phyloP scores from a whole-genome alignment of 306 rosid species.

The Aeschynomene evenia region DNA sequence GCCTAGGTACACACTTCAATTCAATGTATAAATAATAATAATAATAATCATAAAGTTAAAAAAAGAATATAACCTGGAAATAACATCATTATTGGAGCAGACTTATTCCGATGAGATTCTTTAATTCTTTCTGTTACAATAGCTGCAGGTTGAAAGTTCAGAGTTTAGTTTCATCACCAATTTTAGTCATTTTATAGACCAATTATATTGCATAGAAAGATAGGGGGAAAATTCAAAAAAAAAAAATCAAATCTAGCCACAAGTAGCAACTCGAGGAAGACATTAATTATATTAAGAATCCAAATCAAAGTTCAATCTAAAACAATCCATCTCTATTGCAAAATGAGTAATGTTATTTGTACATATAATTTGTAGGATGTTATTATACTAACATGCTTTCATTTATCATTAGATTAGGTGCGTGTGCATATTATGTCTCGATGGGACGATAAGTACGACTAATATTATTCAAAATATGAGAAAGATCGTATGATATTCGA shows the following conservation, averaged over 20 bases:
- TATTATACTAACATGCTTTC: no score
- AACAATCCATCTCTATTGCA: background rate
- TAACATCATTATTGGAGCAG: slow-evolving; percentile 85
- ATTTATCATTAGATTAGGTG: no score
- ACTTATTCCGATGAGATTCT: slow-evolving; percentile 57
- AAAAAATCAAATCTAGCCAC: slow-evolving; percentile 13
- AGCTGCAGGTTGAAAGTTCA: slow-evolving; percentile 47
- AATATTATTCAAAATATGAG: slow-evolving; percentile 8
- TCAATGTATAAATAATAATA: background rate
- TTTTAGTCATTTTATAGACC: slow-evolving; percentile 1
- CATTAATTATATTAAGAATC: slow-evolving; percentile 3
- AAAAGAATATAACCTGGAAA: slow-evolving; percentile 76
- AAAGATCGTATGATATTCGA: background rate
- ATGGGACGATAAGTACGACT: no score
- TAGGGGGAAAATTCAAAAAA: background rate
- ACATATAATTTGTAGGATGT: no score
- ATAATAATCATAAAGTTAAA: background rate
- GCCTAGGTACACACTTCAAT: background rate
- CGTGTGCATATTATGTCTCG: no score
- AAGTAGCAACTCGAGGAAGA: slow-evolving; percentile 13
- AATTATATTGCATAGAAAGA: background rate
- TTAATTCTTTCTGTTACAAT: slow-evolving; percentile 76
- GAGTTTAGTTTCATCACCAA: slow-evolving; percentile 14
- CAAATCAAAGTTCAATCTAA: background rate
- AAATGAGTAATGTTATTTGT: no score